A percentile compares a stretch with the other conserved stretches of the same genome.
phyloP scores from a whole-genome alignment of 257 asterid genomes.

The Solanum bulbocastanum region DNA sequence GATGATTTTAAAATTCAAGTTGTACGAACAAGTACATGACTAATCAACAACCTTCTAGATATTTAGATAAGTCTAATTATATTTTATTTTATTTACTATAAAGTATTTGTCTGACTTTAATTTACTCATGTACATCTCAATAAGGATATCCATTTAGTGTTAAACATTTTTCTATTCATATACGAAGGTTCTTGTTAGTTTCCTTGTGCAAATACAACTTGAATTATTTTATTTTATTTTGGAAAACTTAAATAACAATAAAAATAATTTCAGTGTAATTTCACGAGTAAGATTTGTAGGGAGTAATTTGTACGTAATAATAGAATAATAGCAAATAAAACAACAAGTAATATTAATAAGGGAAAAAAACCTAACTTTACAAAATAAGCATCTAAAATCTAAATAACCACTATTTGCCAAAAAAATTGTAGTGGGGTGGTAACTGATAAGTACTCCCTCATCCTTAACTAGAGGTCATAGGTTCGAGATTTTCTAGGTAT shows the following conservation, averaged over 20 bases:
- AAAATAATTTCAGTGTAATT: neutral
- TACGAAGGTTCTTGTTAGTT: neutral
- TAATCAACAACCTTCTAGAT: neutral
- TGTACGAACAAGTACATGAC: slow-evolving; percentile 1
- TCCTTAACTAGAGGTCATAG: no score
- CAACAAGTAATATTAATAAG: no score
- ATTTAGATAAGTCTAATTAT: neutral
- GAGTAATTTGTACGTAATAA: neutral
- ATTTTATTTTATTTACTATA: neutral
- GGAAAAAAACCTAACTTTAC: no score
- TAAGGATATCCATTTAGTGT: neutral
- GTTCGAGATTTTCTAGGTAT: neutral
- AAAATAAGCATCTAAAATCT: no score
- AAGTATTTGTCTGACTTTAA: neutral
- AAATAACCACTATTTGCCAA: no score
- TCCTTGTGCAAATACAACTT: neutral
- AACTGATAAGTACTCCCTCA: no score
- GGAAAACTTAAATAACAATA: neutral
- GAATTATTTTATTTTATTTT: neutral
- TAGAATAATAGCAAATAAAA: no score
- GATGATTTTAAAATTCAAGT: neutral
- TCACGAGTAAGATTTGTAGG: rapidly evolving
- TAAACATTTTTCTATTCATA: neutral
- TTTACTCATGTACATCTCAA: neutral
- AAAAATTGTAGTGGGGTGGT: neutral